Evolutionary conservation across 225 moss, liverwort and hornwort genomes (phyloP).

Genomic region (Pseudisothecium myosuroides): DNA sequence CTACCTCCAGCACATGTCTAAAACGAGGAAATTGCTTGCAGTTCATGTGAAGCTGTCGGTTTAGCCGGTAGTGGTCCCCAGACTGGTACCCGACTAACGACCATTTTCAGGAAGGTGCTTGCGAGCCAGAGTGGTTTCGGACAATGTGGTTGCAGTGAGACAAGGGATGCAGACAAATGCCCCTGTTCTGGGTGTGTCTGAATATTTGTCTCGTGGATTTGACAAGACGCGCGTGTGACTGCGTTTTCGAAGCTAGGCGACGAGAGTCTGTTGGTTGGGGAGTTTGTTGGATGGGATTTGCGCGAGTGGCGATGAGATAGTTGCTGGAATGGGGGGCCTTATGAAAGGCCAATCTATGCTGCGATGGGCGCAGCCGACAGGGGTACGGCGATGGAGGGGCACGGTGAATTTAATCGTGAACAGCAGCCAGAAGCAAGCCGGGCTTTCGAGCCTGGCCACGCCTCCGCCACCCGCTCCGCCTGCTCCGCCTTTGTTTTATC

Average conservation of each 20-base stretch:
- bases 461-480: conserved; percentile 20
- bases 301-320: conserved; percentile 9
- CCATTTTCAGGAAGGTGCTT: background rate
- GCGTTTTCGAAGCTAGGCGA: background rate
- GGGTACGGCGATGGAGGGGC: conserved; percentile 15
- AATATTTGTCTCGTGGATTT: background rate
- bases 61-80: background rate
- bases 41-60: background rate
- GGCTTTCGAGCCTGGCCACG: conserved; percentile 13
- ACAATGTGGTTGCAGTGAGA: background rate
- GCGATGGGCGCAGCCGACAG: conserved; percentile 18
- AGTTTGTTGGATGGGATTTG: background rate
- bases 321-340: background rate
- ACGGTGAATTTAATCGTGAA: background rate
- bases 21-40: background rate
- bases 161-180: background rate
- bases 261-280: background rate
- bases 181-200: background rate
- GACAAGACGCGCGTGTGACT: background rate
- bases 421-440: background rate
- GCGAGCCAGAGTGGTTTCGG: background rate
- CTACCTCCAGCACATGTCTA: background rate
- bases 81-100: background rate
- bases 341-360: conserved; percentile 18
- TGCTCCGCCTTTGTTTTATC: conserved; percentile 17